Base-by-base conservation (phyloP, 2,329 filamentous ascomycete species). In the Thielaviopsis punctulata region DNA sequence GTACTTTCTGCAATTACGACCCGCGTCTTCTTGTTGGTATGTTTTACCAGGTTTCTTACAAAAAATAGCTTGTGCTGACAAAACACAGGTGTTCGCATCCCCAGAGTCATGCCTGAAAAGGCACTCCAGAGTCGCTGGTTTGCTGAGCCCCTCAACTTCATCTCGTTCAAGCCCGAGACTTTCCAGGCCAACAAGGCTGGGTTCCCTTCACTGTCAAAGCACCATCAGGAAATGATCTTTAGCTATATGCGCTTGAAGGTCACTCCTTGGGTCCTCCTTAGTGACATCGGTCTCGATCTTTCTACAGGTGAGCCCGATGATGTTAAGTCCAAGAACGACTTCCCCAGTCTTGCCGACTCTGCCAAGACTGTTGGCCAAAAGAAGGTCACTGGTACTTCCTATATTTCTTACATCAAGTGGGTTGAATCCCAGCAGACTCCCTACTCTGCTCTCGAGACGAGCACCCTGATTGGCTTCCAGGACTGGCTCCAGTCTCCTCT, bases 401-500 rank as follows among this genome's bases (percentile, higher is more conserved):
- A 95, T 62, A 70, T 94, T 24, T 80, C 79, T 3, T 98, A 98
- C 62, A 71, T 98, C 55, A 77, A 83, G 57, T 83, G 92, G 66
- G 69, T 98, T 1, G 88, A 96, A 64, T 75, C 79, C 47, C 84
- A 85, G 54, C 90, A 96, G 62, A 80, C 82, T 8, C 72, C 80
- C 0, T 69, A 73, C 52, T 68, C 68, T 0, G 64, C 64, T 6
- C 65, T 78, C 4, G 76, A 80, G 60, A 69, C 69, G 15, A 64
- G 67, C 2, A 73, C 72, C 1, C 62, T 80, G 53, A 72, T 69
- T 4, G 76, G 69, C 59, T 76, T 80, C 77, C 93, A 98, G 62
- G 92, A 98, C 65, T 98, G 92, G 73, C 73, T 98, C 10, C 92
- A 98, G 65, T 89, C 89, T 1, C 92, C 92, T 2, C 72, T 98